Evolutionary conservation across 208 protist species (phyloP).

Genomic region (Acanthamoeba royreba): DNA sequence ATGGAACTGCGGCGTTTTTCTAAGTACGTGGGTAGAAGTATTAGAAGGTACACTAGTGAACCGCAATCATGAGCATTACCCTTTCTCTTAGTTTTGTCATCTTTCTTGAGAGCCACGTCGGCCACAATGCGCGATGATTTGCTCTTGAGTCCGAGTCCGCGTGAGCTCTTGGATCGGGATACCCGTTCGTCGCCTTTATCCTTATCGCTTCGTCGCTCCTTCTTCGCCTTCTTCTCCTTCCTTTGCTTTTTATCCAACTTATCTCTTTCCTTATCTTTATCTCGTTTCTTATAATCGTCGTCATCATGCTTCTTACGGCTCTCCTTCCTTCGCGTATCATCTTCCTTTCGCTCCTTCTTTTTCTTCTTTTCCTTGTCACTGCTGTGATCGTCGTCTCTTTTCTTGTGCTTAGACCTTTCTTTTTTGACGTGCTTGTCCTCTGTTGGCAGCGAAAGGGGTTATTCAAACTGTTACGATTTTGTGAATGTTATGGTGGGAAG

Average conservation of each 20-base stretch:
- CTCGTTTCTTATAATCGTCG: too few species aligned
- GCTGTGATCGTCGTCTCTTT: neutral
- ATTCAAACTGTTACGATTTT: too few species aligned
- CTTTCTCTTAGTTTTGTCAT: too few species aligned
- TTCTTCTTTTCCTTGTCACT: conserved; percentile 28
- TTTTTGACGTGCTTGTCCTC: conserved; percentile 14
- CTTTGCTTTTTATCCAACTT: too few species aligned
- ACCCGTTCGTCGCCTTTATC: neutral
- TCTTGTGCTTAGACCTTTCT: neutral
- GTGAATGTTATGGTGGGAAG: neutral
- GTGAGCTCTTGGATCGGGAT: conserved; percentile 10
- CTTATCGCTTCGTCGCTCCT: conserved; percentile 9
- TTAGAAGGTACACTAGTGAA: too few species aligned
- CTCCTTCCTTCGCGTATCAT: neutral
- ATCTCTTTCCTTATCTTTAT: too few species aligned
- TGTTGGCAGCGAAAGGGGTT: neutral
- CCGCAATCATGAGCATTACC: too few species aligned
- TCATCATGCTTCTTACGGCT: too few species aligned
- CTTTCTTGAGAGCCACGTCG: neutral
- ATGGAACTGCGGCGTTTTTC: neutral
- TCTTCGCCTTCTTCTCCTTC: conserved; percentile 42
- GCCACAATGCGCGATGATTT: neutral
- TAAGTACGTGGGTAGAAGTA: neutral
- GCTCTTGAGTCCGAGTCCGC: neutral
- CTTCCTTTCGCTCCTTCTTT: conserved; percentile 11